phyloP scores from a whole-genome alignment of 129 eudicot species.

The Smallanthus sonchifolius region DNA sequence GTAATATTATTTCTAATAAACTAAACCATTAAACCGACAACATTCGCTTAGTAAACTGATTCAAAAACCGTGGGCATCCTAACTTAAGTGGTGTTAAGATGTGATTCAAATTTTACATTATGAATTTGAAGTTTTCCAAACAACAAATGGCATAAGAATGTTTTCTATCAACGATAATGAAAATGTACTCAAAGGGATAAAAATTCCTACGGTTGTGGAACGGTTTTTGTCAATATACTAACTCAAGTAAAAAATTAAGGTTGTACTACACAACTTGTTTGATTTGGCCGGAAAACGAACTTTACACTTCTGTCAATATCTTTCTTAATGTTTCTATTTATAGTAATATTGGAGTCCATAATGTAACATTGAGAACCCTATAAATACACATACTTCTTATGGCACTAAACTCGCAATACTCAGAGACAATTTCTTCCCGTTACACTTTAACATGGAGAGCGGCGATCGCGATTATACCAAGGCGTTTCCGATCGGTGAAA shows the following conservation, averaged over 20 bases:
- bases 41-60: too few relatives aligned
- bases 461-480: conserved; percentile 11
- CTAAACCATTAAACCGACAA: too few relatives aligned
- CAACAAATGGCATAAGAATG: neutral
- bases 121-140: neutral
- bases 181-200: neutral
- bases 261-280: conserved; percentile 18
- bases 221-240: neutral
- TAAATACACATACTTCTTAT: conserved; percentile 13
- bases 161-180: neutral
- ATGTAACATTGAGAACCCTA: conserved; percentile 15
- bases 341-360: neutral
- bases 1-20: too few relatives aligned
- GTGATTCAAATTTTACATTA: too few relatives aligned
- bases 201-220: conserved; percentile 1
- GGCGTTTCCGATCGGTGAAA: conserved; percentile 43
- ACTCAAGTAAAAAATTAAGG: neutral
- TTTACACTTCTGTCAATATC: neutral
- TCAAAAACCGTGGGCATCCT: too few relatives aligned
- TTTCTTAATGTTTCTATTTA: conserved; percentile 10
- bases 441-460: conserved; percentile 23
- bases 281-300: conserved; percentile 13
- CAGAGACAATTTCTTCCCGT: too few relatives aligned
- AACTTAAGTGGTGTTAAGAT: too few relatives aligned
- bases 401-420: conserved; percentile 1